Conservation (phyloP, 2,329 filamentous ascomycete genomes). For the Fusarium praegraminearum region DNA sequence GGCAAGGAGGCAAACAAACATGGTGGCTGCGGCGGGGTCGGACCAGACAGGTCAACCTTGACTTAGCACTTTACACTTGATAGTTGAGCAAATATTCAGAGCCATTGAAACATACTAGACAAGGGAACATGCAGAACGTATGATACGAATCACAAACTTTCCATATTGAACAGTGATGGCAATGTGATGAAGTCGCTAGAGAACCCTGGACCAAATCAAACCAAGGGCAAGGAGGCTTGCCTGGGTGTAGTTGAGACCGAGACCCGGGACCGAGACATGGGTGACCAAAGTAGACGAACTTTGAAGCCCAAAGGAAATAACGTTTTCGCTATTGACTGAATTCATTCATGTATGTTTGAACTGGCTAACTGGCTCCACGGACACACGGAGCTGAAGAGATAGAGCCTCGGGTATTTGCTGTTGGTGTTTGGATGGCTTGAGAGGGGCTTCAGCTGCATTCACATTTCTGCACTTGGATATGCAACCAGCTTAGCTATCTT, state of each 20-base stretch:
- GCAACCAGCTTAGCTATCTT: constrained; percentile 15
- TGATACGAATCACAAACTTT: constrained; percentile 17
- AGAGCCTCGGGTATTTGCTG: constrained; percentile 4
- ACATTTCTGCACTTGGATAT: constrained; percentile 5
- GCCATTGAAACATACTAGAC: constrained; percentile 39
- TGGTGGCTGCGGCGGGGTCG: constrained; percentile 36
- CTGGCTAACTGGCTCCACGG: not conserved
- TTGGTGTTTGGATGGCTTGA: constrained; percentile 26
- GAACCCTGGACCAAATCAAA: constrained; percentile 17
- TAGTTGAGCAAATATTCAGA: constrained; percentile 45
- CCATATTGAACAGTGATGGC: constrained; percentile 10
- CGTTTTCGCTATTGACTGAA: not conserved
- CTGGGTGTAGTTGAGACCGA: constrained; percentile 6
- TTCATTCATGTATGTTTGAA: not conserved
- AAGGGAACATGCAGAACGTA: constrained; percentile 22
- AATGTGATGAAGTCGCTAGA: constrained; percentile 21
- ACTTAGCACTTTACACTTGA: constrained; percentile 27
- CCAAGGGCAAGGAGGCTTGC: constrained; percentile 22
- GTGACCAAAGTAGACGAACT: not conserved
- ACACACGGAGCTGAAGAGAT: constrained; percentile 26
- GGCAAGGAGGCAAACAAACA: constrained; percentile 33
- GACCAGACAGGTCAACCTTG: not conserved
- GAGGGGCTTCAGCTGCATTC: constrained; percentile 29
- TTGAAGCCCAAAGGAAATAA: not conserved
- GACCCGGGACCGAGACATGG: constrained; percentile 1